Conservation (phyloP, 2,329 filamentous ascomycete genomes). For the Penicillium sumatraense region DNA sequence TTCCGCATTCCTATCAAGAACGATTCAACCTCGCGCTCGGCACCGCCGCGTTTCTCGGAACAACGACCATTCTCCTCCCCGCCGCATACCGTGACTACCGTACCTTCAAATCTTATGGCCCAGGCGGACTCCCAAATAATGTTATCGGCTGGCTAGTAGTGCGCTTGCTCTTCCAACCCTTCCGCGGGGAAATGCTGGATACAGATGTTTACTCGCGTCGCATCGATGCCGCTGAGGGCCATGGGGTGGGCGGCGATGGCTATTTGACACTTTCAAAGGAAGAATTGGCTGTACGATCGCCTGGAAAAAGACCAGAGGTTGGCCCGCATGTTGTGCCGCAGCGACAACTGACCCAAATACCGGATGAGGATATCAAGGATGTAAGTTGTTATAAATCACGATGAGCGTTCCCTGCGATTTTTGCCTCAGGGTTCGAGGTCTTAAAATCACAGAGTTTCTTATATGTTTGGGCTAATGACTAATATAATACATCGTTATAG, state of each 20-base stretch:
- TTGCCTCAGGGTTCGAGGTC: neutral
- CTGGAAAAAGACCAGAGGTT: constrained; percentile 26
- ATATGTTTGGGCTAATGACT: neutral
- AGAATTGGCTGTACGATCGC: constrained; percentile 19
- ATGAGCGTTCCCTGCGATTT: neutral
- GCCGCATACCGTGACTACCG: constrained; percentile 39
- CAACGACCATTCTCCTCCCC: constrained; percentile 24
- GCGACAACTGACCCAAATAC: constrained; percentile 33
- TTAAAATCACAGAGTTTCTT: neutral
- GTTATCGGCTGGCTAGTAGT: constrained; percentile 39
- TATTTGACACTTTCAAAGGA: constrained; percentile 21
- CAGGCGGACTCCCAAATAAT: constrained; percentile 42
- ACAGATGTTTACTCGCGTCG: constrained; percentile 32
- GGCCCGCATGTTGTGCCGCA: constrained; percentile 37
- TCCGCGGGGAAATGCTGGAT: constrained; percentile 33
- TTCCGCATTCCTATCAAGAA: constrained; percentile 14
- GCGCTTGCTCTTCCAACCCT: constrained; percentile 29
- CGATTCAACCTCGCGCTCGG: constrained; percentile 21
- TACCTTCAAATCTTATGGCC: constrained; percentile 42
- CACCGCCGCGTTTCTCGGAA: constrained; percentile 20
- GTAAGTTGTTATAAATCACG: constrained; percentile 14
- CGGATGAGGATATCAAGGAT: constrained; percentile 27
- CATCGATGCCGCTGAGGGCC: constrained; percentile 27
- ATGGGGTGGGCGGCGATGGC: constrained; percentile 25
- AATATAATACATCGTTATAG: constrained; percentile 16